phyloP scores from a whole-genome alignment of 805 yeast species.

The Yueomyces sp. region DNA sequence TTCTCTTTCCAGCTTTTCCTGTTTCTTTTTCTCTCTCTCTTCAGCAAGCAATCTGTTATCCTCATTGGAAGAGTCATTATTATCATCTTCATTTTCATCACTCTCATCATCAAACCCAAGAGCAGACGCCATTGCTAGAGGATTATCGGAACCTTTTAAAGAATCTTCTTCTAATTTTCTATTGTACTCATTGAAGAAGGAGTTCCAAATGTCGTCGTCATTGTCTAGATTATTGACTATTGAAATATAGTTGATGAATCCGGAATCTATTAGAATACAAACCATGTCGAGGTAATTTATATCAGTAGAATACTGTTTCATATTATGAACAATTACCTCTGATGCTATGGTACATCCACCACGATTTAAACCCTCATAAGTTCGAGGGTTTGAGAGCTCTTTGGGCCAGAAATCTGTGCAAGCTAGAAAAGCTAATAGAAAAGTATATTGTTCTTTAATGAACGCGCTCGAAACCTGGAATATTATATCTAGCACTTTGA shows the following conservation, averaged over 20 bases:
- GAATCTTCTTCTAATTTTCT: slow-evolving; percentile 41
- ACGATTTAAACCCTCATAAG: slow-evolving; percentile 21
- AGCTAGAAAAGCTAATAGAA: slow-evolving; percentile 37
- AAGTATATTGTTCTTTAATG: slow-evolving; percentile 31
- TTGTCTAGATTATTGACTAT: slow-evolving; percentile 48
- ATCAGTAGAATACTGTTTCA: slow-evolving; percentile 5
- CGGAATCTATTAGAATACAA: slow-evolving; percentile 52
- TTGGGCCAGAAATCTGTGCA: slow-evolving; percentile 59
- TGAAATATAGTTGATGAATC: slow-evolving; percentile 49
- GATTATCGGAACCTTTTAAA: slow-evolving; percentile 53
- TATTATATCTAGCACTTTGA: slow-evolving; percentile 50
- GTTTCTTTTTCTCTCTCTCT: slow-evolving; percentile 1
- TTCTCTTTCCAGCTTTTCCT: slow-evolving; percentile 1
- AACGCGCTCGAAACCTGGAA: slow-evolving; percentile 38
- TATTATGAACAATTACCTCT: slow-evolving; percentile 36
- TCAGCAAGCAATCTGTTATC: neutral
- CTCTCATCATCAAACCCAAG: slow-evolving; percentile 42
- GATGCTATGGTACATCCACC: slow-evolving; percentile 51
- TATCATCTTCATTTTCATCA: slow-evolving; percentile 26
- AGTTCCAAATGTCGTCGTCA: slow-evolving; percentile 30
- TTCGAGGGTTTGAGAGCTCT: slow-evolving; percentile 21
- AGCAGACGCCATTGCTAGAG: slow-evolving; percentile 82
- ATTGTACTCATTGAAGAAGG: slow-evolving; percentile 32
- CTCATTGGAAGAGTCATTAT: neutral
- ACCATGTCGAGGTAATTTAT: slow-evolving; percentile 26